Conservation (phyloP, 148 eudicot species). For the Linanthus parryae region DNA sequence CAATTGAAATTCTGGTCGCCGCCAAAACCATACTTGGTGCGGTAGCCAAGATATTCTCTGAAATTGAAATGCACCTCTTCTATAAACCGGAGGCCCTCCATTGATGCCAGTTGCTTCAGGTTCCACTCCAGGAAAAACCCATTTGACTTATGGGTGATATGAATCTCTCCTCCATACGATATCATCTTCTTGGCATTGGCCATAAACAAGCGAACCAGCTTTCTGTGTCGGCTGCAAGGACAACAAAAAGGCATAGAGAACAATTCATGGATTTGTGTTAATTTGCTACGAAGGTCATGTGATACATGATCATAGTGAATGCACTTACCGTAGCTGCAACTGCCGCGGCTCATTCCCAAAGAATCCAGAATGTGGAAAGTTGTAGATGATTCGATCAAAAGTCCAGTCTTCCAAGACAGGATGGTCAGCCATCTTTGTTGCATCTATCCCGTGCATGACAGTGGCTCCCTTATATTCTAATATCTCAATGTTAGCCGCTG, state of each 20-base stretch:
- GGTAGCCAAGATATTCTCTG: slow-evolving; percentile 3
- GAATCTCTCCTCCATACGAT: not conserved
- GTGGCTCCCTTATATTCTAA: not conserved
- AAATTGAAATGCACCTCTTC: slow-evolving; percentile 5
- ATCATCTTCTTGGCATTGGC: not conserved
- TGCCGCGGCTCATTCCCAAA: not conserved
- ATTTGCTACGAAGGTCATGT: not conserved
- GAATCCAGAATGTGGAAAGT: slow-evolving; percentile 14
- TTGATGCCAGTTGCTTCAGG: slow-evolving; percentile 4
- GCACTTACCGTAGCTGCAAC: not conserved
- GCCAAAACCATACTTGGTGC: slow-evolving; percentile 14
- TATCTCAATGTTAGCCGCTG: not conserved
- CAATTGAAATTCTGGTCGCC: slow-evolving; percentile 15
- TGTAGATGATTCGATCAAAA: slow-evolving; percentile 10
- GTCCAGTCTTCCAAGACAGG: not conserved
- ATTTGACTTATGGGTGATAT: slow-evolving; percentile 1
- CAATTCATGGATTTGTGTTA: not conserved
- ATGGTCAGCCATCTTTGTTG: not conserved
- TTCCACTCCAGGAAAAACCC: slow-evolving; percentile 9
- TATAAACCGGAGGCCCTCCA: slow-evolving; percentile 4
- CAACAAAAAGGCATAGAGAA: not conserved
- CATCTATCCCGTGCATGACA: slow-evolving; percentile 1
- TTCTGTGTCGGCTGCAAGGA: not conserved
- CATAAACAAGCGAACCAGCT: not conserved
- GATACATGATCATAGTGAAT: not conserved